These are phyloP conservation scores for Monilinia vaccinii-corymbosi DNA, from an alignment of 2,329 filamentous ascomycete species.

Conservation along the genomic window DNA sequence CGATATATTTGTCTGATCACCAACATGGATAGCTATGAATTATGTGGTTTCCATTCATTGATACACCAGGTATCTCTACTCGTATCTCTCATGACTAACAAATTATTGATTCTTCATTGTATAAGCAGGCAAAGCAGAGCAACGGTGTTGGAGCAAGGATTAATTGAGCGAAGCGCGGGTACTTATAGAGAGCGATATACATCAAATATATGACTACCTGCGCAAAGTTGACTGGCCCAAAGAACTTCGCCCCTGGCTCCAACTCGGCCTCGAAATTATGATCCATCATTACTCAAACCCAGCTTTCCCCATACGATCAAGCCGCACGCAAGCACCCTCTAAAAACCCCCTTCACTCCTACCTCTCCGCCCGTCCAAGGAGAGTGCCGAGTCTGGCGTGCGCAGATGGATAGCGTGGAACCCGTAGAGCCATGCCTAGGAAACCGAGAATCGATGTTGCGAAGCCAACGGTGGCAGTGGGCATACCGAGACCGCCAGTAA, in stretches of 20 bases:
- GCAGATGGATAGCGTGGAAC: constrained; percentile 59
- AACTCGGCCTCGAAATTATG: too few species aligned
- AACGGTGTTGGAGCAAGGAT: too few species aligned
- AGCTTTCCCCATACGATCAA: too few species aligned
- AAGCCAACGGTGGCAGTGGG: constrained; percentile 56
- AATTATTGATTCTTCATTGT: neutral
- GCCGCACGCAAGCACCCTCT: too few species aligned
- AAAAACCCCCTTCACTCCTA: neutral
- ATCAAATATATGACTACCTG: too few species aligned
- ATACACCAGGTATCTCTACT: neutral
- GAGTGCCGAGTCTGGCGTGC: constrained; percentile 54
- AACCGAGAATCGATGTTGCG: constrained; percentile 59
- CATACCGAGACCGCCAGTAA: constrained; percentile 61
- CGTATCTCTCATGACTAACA: neutral
- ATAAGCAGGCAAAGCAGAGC: neutral
- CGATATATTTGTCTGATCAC: neutral
- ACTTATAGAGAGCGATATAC: too few species aligned
- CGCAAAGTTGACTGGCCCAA: too few species aligned
- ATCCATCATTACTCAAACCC: too few species aligned
- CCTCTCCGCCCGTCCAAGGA: constrained; percentile 31
- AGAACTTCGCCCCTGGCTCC: too few species aligned
- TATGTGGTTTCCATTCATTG: too few species aligned
- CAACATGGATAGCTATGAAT: too few species aligned
- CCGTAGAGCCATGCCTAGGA: constrained; percentile 60
- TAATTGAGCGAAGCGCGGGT: too few species aligned